Percentiles rank a stretch among this genome's conserved stretches.
These are phyloP conservation scores for Penicillium malachiteum DNA, from an alignment of 495 filamentous ascomycete species.

Conservation along the genomic window DNA sequence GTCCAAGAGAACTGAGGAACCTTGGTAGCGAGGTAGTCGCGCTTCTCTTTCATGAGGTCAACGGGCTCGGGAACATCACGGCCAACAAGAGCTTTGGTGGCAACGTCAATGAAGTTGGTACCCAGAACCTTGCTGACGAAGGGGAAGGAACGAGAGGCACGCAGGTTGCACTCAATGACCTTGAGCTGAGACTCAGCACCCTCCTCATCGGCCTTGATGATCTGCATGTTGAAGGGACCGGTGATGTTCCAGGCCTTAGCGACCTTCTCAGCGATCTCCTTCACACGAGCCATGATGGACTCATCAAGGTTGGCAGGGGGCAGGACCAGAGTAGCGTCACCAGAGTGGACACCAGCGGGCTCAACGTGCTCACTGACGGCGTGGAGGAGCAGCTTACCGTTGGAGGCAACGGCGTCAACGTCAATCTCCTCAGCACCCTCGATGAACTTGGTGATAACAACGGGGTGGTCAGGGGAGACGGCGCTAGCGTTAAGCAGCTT, in stretches of 20 bases:
- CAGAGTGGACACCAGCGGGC: conserved; percentile 94
- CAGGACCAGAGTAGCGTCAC: conserved; percentile 89
- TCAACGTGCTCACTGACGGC: conserved; percentile 96
- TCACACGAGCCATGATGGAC: conserved; percentile 74
- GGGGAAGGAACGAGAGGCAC: conserved; percentile 95
- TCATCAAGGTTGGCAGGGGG: conserved; percentile 78
- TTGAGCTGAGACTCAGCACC: conserved; percentile 75
- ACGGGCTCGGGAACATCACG: conserved; percentile 81
- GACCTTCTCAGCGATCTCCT: conserved; percentile 93
- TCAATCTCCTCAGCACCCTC: conserved; percentile 97
- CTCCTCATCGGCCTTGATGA: conserved; percentile 83
- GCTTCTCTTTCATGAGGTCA: conserved; percentile 84
- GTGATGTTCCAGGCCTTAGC: conserved; percentile 97
- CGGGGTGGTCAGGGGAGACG: conserved; percentile 92
- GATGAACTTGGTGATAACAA: conserved; percentile 98
- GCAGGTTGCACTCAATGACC: conserved; percentile 98
- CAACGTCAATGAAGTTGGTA: conserved; percentile 95
- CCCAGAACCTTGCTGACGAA: conserved; percentile 97
- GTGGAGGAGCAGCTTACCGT: conserved; percentile 83
- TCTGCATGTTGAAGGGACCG: conserved; percentile 99
- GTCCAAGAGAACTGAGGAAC: conserved; percentile 99
- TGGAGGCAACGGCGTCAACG: conserved; percentile 89
- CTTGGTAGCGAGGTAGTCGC: conserved; percentile 93
- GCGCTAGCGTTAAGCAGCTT: conserved; percentile 87
- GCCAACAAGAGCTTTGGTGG: conserved; percentile 88